A percentile compares a stretch with the other conserved stretches of the same genome.
Evolutionary conservation across 768 basidiomycete species (phyloP).

Genomic region (Boletus huronensis): DNA sequence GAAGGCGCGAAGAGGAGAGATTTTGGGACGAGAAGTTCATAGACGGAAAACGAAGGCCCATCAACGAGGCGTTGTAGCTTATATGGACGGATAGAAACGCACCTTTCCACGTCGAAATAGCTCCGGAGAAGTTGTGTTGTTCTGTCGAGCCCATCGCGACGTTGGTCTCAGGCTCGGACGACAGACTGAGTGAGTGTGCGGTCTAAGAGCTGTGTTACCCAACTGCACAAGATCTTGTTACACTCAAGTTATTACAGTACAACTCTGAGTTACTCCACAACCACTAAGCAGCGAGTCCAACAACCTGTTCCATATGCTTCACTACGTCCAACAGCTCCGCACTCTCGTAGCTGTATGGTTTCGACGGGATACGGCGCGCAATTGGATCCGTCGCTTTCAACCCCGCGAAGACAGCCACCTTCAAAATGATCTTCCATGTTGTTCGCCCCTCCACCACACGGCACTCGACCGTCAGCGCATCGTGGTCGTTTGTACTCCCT

Average conservation of each 20-base stretch:
- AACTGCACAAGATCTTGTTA: too few relatives aligned
- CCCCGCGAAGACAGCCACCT: slow-evolving; percentile 7
- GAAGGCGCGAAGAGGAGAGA: background rate
- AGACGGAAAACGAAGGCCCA: background rate
- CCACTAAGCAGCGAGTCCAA: background rate
- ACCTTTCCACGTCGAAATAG: slow-evolving; percentile 92
- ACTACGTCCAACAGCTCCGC: slow-evolving; percentile 14
- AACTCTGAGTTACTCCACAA: background rate
- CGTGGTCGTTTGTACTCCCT: background rate
- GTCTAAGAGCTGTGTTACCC: background rate
- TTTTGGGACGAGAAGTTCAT: background rate
- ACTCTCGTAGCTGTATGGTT: slow-evolving; percentile 13
- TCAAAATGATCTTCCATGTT: slow-evolving; percentile 15
- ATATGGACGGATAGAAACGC: slow-evolving; percentile 11
- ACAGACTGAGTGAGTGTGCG: background rate
- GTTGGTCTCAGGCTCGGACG: background rate
- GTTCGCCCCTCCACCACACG: slow-evolving; percentile 6
- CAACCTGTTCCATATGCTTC: slow-evolving; percentile 10
- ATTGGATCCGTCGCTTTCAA: slow-evolving; percentile 14
- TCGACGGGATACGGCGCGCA: slow-evolving; percentile 5
- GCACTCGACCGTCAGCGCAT: slow-evolving; percentile 18
- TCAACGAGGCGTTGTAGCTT: slow-evolving; percentile 1
- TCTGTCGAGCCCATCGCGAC: slow-evolving; percentile 38
- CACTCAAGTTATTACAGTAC: background rate
- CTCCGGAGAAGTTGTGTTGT: slow-evolving; percentile 83